phyloP scores from a whole-genome alignment of 495 filamentous ascomycete species.

The Talaromyces ruber region DNA sequence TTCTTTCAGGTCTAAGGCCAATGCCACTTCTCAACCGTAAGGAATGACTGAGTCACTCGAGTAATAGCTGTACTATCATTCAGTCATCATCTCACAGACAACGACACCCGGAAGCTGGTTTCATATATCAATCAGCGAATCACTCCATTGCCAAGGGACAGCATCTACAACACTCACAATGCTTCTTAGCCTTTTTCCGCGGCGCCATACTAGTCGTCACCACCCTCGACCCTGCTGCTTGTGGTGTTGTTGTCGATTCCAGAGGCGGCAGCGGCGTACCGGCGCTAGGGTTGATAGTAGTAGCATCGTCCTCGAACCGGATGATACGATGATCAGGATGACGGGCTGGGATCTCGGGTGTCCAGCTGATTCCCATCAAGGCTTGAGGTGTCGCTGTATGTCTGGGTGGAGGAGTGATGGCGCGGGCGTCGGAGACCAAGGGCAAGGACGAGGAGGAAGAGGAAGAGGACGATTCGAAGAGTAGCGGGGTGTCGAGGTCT shows the following conservation, averaged over 20 bases:
- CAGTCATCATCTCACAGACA: background rate
- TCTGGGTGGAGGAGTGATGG: background rate
- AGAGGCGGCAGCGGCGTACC: background rate
- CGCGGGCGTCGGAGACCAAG: background rate
- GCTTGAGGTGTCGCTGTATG: background rate
- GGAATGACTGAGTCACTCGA: background rate
- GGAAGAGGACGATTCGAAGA: background rate
- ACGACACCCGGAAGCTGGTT: background rate
- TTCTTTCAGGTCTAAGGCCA: background rate
- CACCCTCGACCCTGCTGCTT: background rate
- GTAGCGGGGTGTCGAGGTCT: constrained; percentile 2
- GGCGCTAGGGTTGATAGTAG: background rate
- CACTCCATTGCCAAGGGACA: background rate
- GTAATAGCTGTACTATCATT: background rate
- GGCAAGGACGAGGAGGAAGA: background rate
- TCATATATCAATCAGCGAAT: background rate
- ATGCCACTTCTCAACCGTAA: background rate
- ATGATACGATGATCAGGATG: background rate
- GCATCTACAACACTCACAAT: background rate
- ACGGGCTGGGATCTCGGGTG: background rate
- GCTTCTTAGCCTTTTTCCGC: background rate
- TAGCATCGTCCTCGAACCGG: background rate
- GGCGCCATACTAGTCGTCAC: background rate
- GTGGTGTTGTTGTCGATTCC: background rate
- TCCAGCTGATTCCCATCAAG: background rate